Percentiles rank a stretch among this genome's conserved stretches.
Conservation (phyloP, 305 asterid genomes). For the Fraxinus sp. region DNA sequence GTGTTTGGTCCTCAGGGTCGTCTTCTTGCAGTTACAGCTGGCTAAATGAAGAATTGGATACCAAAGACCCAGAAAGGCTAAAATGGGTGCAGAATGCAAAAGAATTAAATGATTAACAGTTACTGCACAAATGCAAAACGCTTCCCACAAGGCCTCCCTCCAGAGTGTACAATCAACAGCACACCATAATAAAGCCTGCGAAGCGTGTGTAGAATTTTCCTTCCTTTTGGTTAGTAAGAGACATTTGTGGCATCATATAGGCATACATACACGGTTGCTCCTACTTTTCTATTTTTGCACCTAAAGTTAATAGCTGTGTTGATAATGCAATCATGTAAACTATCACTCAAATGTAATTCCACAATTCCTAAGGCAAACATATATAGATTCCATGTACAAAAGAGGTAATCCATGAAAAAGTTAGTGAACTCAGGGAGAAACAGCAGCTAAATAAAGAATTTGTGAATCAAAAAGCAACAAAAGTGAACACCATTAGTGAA, state of each 20-base stretch:
- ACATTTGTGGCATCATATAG: background rate
- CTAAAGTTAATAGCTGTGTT: background rate
- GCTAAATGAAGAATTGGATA: slow-evolving; percentile 53
- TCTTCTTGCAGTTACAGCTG: slow-evolving; percentile 23
- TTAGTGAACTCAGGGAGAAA: background rate
- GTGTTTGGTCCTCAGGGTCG: background rate
- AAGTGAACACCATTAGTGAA: background rate
- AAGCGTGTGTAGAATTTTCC: background rate
- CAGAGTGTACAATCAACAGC: slow-evolving; percentile 20
- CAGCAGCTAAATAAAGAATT: background rate
- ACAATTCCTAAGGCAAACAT: background rate
- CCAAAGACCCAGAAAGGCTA: slow-evolving; percentile 26
- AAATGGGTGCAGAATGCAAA: slow-evolving; percentile 26
- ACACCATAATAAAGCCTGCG: background rate
- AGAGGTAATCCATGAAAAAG: background rate
- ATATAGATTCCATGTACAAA: background rate
- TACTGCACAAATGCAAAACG: slow-evolving; percentile 19
- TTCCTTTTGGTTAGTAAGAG: background rate
- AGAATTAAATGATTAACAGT: slow-evolving; percentile 41
- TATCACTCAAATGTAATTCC: background rate
- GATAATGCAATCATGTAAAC: background rate
- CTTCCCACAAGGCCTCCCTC: slow-evolving; percentile 50
- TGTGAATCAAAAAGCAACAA: background rate
- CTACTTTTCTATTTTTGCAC: background rate
- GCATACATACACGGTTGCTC: background rate